Conservation (phyloP, 192 early-diverging fungal species). For the Coemansia sp. region DNA sequence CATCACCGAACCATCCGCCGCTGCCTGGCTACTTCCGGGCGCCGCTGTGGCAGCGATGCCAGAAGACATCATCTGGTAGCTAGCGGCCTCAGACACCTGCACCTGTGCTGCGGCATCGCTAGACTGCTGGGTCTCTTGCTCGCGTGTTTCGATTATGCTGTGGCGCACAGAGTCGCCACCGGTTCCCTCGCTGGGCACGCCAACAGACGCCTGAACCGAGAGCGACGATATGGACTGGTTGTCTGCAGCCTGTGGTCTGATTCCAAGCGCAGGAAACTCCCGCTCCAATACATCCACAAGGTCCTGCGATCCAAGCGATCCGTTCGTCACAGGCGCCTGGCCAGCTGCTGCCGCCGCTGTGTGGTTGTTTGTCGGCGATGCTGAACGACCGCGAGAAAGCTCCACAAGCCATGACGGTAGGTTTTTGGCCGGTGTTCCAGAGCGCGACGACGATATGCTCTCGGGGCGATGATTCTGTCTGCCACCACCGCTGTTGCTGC, state of each 20-base stretch:
- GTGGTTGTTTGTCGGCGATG: conserved; percentile 16
- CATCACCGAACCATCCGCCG: neutral
- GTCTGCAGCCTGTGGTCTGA: conserved; percentile 19
- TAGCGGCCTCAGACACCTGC: neutral
- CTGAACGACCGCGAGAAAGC: conserved; percentile 39
- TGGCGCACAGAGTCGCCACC: conserved; percentile 21
- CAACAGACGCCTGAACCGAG: conserved; percentile 47
- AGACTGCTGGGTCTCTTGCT: neutral
- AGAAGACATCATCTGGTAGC: neutral
- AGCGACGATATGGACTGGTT: conserved; percentile 47
- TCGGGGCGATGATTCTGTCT: conserved; percentile 16
- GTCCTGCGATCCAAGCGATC: conserved; percentile 34
- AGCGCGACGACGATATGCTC: conserved; percentile 31
- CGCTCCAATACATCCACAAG: conserved; percentile 44
- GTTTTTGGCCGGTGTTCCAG: conserved; percentile 42
- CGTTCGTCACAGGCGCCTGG: conserved; percentile 16
- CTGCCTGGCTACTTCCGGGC: neutral
- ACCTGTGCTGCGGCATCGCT: neutral
- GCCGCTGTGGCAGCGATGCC: conserved; percentile 5
- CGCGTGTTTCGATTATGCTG: conserved; percentile 17
- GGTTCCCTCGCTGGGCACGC: conserved; percentile 35
- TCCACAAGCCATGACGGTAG: conserved; percentile 52
- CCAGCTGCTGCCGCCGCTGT: neutral
- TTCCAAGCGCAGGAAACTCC: conserved; percentile 35
- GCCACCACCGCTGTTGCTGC: conserved; percentile 1